A percentile compares a stretch with the other conserved stretches of the same genome.
These are phyloP conservation scores for Zygoascus ofunaensis DNA, from an alignment of 805 yeast genomes.

Conservation along the genomic window DNA sequence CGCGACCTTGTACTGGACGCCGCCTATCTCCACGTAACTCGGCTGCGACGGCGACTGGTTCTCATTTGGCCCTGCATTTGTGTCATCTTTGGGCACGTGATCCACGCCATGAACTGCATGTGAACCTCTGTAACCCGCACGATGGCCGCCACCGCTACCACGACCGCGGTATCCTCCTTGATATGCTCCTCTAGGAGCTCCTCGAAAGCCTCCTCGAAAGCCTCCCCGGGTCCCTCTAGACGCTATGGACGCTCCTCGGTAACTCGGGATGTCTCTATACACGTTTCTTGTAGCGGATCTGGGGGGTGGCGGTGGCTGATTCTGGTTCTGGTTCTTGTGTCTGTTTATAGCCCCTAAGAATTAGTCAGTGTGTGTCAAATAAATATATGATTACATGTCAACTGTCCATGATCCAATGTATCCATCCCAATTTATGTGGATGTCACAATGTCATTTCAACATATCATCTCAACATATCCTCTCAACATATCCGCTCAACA, in stretches of 20 bases:
- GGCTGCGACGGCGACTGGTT: no score
- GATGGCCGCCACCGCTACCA: neutral
- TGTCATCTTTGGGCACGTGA: neutral
- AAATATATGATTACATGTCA: neutral
- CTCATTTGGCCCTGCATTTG: neutral
- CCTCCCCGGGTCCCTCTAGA: neutral
- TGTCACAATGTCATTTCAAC: no score
- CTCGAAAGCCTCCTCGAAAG: conserved; percentile 1
- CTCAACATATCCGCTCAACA: no score
- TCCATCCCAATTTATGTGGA: no score
- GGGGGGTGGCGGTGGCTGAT: no score
- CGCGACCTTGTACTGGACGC: conserved; percentile 17
- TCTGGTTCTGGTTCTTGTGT: conserved; percentile 15
- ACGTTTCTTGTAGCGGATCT: no score
- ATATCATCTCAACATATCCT: no score
- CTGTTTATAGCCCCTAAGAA: conserved; percentile 19
- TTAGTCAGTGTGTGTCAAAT: neutral
- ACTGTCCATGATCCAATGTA: no score
- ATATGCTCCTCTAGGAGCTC: conserved; percentile 2
- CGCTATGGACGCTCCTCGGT: no score
- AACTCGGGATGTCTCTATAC: no score
- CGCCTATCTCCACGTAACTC: conserved; percentile 20
- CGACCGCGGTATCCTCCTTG: conserved; percentile 2
- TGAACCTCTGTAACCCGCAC: neutral
- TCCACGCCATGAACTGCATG: neutral